Base-by-base conservation (phyloP, 1,139 yeast species). In the Pichia kudriavzevii region DNA sequence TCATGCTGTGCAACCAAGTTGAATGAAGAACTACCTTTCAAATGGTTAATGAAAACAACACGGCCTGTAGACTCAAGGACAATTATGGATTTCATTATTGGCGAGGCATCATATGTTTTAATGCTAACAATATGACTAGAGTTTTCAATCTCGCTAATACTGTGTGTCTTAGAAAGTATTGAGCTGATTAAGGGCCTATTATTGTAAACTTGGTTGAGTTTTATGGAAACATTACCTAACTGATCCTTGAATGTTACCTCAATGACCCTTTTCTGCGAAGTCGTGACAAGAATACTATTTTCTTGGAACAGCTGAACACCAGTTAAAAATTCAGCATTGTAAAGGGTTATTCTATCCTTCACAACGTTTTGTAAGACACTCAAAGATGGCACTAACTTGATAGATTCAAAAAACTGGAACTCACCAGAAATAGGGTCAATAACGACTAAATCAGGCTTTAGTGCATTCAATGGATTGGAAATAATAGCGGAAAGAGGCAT, bases 401-500 rank as follows among this genome's bases (percentile, higher is more conserved):
- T 73, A 35, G 81, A 68, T 49, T 79, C 87, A 63, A 77, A 75
- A 53, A 75, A 80, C 32, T 69, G 67, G 35, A 79, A 56, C 30
- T 61, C 44, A 1, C 95, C 88, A 4, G 72, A 49, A 13, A 62
- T 52, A 0, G 80, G 61, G 46, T 75, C 72, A 14, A 80, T 63
- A 7, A 77, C 67, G 3, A 78, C 72, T 32, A 82, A 56, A 5
- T 94, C 93, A 0, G 93, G 91, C 43, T 79, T 88, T 11, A 30
- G 23, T 5, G 31, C 22, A 30, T 33, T 22, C 3, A 79, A 72
- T 0, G 76, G 59, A 3, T 94, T 87, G 13, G 74, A 64, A 1
- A 87, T 79, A 26, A 85, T 61, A 2, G 76, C 64, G 3, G 85
- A 85, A 41, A 77, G 57, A 0, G 91, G 73, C 11, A 67, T 53